Evolutionary conservation across 805 yeast genomes (phyloP).

Genomic region (Candida saitoana): DNA sequence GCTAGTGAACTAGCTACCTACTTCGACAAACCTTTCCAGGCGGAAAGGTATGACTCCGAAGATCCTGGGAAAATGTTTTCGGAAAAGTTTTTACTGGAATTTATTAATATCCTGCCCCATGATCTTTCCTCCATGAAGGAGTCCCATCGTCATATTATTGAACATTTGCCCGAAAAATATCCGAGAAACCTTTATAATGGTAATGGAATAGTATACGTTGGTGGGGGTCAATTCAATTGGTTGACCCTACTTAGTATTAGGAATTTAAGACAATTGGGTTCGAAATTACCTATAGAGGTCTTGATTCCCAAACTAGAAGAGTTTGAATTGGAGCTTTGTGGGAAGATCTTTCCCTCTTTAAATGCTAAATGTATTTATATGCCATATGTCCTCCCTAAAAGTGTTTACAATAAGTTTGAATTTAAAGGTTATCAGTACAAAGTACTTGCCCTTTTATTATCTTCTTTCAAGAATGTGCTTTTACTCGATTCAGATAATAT

Average conservation of each 20-base stretch:
- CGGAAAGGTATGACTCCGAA: constrained; percentile 44
- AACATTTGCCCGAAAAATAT: constrained; percentile 39
- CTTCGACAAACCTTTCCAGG: constrained; percentile 45
- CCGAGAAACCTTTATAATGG: constrained; percentile 38
- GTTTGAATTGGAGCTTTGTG: constrained; percentile 60
- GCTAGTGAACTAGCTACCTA: constrained; percentile 41
- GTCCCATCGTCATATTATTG: constrained; percentile 47
- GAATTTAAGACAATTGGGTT: constrained; percentile 62
- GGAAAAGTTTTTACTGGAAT: constrained; percentile 49
- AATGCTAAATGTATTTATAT: constrained; percentile 37
- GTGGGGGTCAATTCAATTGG: constrained; percentile 78
- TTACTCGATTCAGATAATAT: constrained; percentile 74
- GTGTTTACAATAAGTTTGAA: constrained; percentile 27
- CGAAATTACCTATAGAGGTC: constrained; percentile 75
- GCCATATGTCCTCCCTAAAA: constrained; percentile 25
- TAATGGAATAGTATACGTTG: constrained; percentile 65
- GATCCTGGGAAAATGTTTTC: constrained; percentile 33
- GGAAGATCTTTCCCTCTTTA: constrained; percentile 33
- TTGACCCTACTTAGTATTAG: constrained; percentile 62
- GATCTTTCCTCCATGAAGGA: constrained; percentile 43
- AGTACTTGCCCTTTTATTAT: constrained; percentile 36
- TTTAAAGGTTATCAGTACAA: constrained; percentile 43
- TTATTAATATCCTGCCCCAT: constrained; percentile 40
- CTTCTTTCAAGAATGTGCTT: constrained; percentile 64
- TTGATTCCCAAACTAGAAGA: constrained; percentile 68